phyloP scores from a whole-genome alignment of 2,329 filamentous ascomycete genomes.

The Alternaria incomplexa region DNA sequence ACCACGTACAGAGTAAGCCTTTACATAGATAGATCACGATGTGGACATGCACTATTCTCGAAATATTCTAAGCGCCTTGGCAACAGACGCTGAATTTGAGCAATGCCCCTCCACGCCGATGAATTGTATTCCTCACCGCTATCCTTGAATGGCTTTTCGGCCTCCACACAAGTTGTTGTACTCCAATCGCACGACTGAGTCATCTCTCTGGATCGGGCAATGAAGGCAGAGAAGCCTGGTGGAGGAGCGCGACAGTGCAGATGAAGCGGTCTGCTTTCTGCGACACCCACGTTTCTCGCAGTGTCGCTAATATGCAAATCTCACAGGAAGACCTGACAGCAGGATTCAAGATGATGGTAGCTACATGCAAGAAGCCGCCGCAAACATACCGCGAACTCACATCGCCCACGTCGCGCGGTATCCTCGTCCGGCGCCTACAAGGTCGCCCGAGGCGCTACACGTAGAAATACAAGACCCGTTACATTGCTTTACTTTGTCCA shows the following conservation, averaged over 20 bases:
- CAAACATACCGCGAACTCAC: slow-evolving; percentile 16
- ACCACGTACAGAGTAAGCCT: neutral
- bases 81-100: slow-evolving; percentile 5
- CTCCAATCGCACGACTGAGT: neutral
- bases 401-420: slow-evolving; percentile 18
- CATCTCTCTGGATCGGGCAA: neutral
- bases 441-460: slow-evolving; percentile 34
- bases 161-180: neutral
- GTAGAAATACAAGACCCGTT: slow-evolving; percentile 38
- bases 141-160: neutral
- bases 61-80: slow-evolving; percentile 5
- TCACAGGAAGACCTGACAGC: slow-evolving; percentile 7
- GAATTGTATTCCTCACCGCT: slow-evolving; percentile 17
- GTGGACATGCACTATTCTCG: neutral
- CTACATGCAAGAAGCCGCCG: slow-evolving; percentile 8
- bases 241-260: slow-evolving; percentile 5
- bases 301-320: slow-evolving; percentile 26
- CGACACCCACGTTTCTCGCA: slow-evolving; percentile 8
- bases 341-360: neutral
- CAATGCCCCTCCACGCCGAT: slow-evolving; percentile 11
- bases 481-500: slow-evolving; percentile 10
- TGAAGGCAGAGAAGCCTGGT: slow-evolving; percentile 8
- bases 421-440: slow-evolving; percentile 31
- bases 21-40: neutral
- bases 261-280: slow-evolving; percentile 19